Conservation (phyloP, 257 asterid species). For the Vinca minor region DNA sequence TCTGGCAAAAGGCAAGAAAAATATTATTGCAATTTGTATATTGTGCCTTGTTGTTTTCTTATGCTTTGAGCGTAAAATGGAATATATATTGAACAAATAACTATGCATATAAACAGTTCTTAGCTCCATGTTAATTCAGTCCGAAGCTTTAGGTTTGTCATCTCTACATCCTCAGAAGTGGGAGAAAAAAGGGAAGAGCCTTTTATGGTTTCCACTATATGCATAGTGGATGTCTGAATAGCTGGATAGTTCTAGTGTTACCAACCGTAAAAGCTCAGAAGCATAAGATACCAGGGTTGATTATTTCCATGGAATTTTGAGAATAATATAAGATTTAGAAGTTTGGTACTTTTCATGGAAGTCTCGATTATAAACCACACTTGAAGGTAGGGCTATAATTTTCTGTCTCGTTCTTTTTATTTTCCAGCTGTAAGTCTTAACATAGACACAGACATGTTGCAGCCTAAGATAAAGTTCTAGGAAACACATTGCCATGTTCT, state of each 20-base stretch:
- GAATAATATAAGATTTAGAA: neutral
- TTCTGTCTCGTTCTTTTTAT: neutral
- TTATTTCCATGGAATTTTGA: neutral
- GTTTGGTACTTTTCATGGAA: neutral
- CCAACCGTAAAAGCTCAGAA: too few species aligned
- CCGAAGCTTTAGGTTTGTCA: neutral
- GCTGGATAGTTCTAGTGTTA: too few species aligned
- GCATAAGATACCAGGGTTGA: neutral
- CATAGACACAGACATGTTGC: neutral
- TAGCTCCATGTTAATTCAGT: neutral
- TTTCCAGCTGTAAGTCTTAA: neutral
- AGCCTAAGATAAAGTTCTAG: neutral
- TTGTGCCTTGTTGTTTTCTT: conserved; percentile 12
- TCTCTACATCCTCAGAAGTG: too few species aligned
- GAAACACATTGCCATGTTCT: neutral
- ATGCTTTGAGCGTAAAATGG: neutral
- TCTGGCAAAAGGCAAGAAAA: conserved; percentile 35
- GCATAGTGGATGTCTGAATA: too few species aligned
- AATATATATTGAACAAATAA: neutral
- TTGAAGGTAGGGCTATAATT: neutral
- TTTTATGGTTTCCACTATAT: too few species aligned
- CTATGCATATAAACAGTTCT: neutral
- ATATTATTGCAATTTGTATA: conserved; percentile 34
- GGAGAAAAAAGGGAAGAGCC: too few species aligned
- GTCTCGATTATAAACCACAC: neutral